phyloP scores from a whole-genome alignment of 176 grass and related monocot species.

The Oryza glumipatula region DNA sequence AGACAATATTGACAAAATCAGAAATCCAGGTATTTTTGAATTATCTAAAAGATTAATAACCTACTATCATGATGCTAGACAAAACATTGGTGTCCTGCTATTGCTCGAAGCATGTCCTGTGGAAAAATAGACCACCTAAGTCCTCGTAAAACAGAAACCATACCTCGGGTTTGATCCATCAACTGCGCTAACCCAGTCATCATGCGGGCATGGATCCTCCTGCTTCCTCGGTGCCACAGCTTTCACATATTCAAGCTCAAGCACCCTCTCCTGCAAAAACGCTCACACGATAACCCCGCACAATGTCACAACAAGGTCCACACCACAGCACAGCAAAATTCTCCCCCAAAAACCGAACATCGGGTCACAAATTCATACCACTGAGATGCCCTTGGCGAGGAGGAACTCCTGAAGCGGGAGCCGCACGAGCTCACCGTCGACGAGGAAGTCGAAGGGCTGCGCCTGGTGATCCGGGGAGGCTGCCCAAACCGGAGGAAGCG shows the following conservation, averaged over 20 bases:
- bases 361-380: constrained; percentile 43
- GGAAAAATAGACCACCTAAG: background rate
- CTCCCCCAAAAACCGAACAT: background rate
- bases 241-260: constrained; percentile 92
- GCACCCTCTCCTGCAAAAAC: constrained; percentile 80
- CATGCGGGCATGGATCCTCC: constrained; percentile 73
- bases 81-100: background rate
- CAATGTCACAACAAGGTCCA: constrained; percentile 5
- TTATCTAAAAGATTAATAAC: background rate
- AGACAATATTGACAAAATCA: background rate
- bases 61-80: background rate
- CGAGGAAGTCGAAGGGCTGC: constrained; percentile 90
- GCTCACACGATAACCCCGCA: background rate
- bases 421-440: constrained; percentile 80
- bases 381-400: constrained; percentile 82
- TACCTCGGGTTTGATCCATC: constrained; percentile 90
- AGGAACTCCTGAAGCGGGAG: constrained; percentile 85
- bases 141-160: background rate
- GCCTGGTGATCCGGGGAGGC: constrained; percentile 61
- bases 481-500: constrained; percentile 17
- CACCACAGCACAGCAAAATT: background rate
- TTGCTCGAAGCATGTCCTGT: background rate
- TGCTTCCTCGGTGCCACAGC: constrained; percentile 79
- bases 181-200: constrained; percentile 93
- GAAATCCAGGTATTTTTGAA: background rate